A percentile compares a stretch with the other conserved stretches of the same genome.
phyloP scores from a whole-genome alignment of 2,329 filamentous ascomycete genomes.

The Paraphoma sp. region DNA sequence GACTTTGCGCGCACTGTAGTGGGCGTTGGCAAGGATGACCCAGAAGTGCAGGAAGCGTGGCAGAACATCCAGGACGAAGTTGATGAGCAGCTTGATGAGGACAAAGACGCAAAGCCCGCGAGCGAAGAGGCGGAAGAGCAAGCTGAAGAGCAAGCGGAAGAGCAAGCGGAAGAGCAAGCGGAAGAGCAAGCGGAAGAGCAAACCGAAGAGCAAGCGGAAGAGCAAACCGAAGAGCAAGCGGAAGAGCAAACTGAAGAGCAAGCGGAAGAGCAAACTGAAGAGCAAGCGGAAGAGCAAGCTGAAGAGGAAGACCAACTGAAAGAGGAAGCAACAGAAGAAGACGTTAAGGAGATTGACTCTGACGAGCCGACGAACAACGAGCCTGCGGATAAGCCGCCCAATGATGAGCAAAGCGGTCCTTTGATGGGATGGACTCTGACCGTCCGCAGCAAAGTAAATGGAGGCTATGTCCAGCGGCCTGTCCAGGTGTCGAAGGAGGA shows the following conservation, averaged over 20 bases:
- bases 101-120: slow-evolving; percentile 17
- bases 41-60: slow-evolving; percentile 39
- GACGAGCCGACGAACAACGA: neutral
- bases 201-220: slow-evolving; percentile 24
- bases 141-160: too few species aligned
- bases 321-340: slow-evolving; percentile 3
- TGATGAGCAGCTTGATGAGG: slow-evolving; percentile 39
- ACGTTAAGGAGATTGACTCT: neutral
- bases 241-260: too few species aligned
- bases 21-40: slow-evolving; percentile 43
- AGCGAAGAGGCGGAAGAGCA: slow-evolving; percentile 26
- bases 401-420: slow-evolving; percentile 28
- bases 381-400: neutral
- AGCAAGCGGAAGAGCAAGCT: slow-evolving; percentile 15
- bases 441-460: slow-evolving; percentile 76
- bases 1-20: slow-evolving; percentile 71
- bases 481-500: slow-evolving; percentile 52
- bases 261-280: too few species aligned
- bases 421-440: slow-evolving; percentile 75
- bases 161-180: slow-evolving; percentile 1
- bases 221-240: slow-evolving; percentile 25
- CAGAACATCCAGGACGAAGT: slow-evolving; percentile 40
- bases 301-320: neutral
- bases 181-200: slow-evolving; percentile 24
- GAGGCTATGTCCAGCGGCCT: slow-evolving; percentile 67